Evolutionary conservation across 1,284 basidiomycete species (phyloP).

Genomic region (Malassezia pachydermatis): DNA sequence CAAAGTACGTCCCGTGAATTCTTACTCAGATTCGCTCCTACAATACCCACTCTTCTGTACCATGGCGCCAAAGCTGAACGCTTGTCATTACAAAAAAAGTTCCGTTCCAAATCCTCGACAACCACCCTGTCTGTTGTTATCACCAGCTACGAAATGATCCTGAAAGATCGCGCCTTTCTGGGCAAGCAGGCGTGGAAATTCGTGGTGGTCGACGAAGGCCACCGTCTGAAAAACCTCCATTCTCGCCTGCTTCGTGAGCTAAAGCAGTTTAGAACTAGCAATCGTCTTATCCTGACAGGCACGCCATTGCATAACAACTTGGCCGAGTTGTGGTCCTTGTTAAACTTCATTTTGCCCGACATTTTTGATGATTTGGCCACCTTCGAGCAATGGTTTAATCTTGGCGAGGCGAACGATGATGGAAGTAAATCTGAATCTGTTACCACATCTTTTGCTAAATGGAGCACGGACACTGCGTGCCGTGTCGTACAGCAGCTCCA

Average conservation of each 20-base stretch:
- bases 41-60: constrained; percentile 74
- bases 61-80: constrained; percentile 72
- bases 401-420: not conserved
- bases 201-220: constrained; percentile 91
- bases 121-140: constrained; percentile 62
- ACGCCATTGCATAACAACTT: constrained; percentile 92
- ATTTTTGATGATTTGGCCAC: constrained; percentile 80
- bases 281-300: constrained; percentile 82
- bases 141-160: constrained; percentile 88
- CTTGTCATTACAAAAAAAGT: constrained; percentile 56
- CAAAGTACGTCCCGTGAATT: constrained; percentile 57
- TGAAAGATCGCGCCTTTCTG: constrained; percentile 49
- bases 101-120: not conserved
- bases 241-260: constrained; percentile 75
- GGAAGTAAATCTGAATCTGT: no score
- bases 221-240: constrained; percentile 83
- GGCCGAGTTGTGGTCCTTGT: constrained; percentile 80
- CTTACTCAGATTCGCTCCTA: constrained; percentile 56
- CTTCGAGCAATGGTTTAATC: constrained; percentile 68
- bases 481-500: constrained; percentile 48
- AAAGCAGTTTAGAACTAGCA: constrained; percentile 72
- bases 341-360: constrained; percentile 61
- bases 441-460: constrained; percentile 40
- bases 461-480: constrained; percentile 54
- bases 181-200: constrained; percentile 55